Evolutionary conservation across 352 stramenopile species (phyloP), one percentile per base, ranked within the genome.

Genomic region (Phytophthora pinifolia): DNA sequence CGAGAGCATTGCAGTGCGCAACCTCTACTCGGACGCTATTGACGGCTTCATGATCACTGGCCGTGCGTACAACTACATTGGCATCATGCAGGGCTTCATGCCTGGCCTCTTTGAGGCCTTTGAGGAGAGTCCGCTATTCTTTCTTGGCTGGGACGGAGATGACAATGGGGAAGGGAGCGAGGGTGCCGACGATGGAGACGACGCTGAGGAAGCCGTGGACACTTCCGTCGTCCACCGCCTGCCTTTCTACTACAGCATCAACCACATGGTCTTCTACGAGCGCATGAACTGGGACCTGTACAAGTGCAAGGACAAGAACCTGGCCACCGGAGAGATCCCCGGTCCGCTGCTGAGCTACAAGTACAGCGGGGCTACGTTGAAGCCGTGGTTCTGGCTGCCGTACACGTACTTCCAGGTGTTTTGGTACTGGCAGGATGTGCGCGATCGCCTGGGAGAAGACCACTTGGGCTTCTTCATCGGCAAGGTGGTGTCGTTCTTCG

Each of bases 261-360:
- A 92, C 59, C 83, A 92, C 76, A 91, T 92, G 80, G 80, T 92
- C 54, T 92, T 89, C 58, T 92, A 92, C 65, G 80, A 92, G 54
- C 76, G 83, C n/a, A 70, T 90, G 74, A 92, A 91, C 54, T 92
- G 78, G 80, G 83, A 92, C 27, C 42, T 92, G 52, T 92, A 92
- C 74, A 88, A 88, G 56, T 92, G 83, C 66, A 85, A 82, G 17
- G 76, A 89, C 59, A 89, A 89, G 62, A 76, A 86, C 45, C 47
- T 74, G 37, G 69, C 68, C 6, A 72, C 55, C 6, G 79, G 56
- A 10, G 58, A 74, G 14, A 90, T 92, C 36, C 83, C 83, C 0
- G 83, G 83, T 0, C 83, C 80, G 13, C 39, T 90, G 49, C 67
- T 92, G 31, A 89, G 76, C 46, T 92, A 77, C 69, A 89, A 89